phyloP scores from a whole-genome alignment of 768 basidiomycete genomes.

The Candolleomyces aberdarensis region DNA sequence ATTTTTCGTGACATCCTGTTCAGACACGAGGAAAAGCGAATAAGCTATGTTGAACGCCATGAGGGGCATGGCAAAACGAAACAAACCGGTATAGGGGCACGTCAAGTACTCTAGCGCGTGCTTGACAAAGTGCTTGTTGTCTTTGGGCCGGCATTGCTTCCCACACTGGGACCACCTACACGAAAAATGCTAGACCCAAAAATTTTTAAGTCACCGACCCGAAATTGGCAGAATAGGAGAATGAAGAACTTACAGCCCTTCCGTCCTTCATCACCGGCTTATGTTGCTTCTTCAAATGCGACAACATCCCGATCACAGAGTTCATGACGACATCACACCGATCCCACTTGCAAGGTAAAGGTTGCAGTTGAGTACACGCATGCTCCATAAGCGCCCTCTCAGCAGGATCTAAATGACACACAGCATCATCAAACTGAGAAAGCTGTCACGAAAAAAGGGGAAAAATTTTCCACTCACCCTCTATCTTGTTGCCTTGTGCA shows the following conservation, averaged over 20 bases:
- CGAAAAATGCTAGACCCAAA: slow-evolving; percentile 31
- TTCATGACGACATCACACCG: slow-evolving; percentile 55
- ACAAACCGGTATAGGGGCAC: slow-evolving; percentile 53
- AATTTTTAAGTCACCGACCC: slow-evolving; percentile 2
- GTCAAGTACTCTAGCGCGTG: slow-evolving; percentile 44
- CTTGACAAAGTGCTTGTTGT: slow-evolving; percentile 44
- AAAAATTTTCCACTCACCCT: slow-evolving; percentile 4
- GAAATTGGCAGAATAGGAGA: slow-evolving; percentile 8
- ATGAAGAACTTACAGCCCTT: slow-evolving; percentile 11
- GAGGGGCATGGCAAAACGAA: not conserved
- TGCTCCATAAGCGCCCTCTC: slow-evolving; percentile 45
- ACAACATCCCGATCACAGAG: slow-evolving; percentile 44
- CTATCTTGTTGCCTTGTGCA: slow-evolving; percentile 6
- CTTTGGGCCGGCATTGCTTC: slow-evolving; percentile 33
- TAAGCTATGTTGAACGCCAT: not conserved
- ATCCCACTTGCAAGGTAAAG: slow-evolving; percentile 55
- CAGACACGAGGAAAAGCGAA: not conserved
- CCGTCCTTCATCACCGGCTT: slow-evolving; percentile 13
- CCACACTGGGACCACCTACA: slow-evolving; percentile 61
- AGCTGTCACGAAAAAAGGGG: not conserved
- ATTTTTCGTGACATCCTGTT: slow-evolving; percentile 52
- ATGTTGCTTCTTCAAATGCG: slow-evolving; percentile 47
- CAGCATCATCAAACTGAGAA: not conserved
- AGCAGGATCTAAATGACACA: slow-evolving; percentile 15
- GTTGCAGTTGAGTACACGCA: slow-evolving; percentile 46